Conservation (phyloP, 768 basidiomycete species). For the Hemileccinum rubropunctum region DNA sequence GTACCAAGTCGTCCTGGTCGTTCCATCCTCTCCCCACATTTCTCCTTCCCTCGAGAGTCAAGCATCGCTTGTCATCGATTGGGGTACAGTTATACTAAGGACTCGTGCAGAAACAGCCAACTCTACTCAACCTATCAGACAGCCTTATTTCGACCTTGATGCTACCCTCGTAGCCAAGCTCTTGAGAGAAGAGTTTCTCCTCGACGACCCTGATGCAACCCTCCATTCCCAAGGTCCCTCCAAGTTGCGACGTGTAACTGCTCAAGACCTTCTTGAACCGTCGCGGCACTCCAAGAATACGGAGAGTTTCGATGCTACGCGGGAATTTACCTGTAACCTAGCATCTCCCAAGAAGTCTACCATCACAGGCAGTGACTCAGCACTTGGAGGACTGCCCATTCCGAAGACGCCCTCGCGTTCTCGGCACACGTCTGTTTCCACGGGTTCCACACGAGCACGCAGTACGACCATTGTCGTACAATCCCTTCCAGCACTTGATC, state of each 20-base stretch:
- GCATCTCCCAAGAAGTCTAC: conserved; percentile 10
- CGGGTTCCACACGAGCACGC: conserved; percentile 14
- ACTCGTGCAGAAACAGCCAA: conserved; percentile 21
- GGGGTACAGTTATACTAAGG: conserved; percentile 41
- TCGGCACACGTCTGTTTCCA: conserved; percentile 16
- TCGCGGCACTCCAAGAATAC: conserved; percentile 8
- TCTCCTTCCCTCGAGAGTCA: conserved; percentile 51
- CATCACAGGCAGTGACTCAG: conserved; percentile 4
- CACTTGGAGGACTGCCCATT: conserved; percentile 4
- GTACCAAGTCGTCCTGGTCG: conserved; percentile 52
- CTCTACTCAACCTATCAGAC: conserved; percentile 18
- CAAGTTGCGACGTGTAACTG: conserved; percentile 13
- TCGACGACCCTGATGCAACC: conserved; percentile 14
- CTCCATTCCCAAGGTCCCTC: conserved; percentile 4
- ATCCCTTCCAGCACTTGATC: conserved; percentile 3
- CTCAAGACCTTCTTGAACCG: conserved; percentile 26
- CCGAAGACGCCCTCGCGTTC: conserved; percentile 21
- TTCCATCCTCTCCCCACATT: conserved; percentile 34
- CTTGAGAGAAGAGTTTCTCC: conserved; percentile 12
- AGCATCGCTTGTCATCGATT: conserved; percentile 52
- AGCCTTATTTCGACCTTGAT: conserved; percentile 27
- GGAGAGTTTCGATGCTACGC: conserved; percentile 4
- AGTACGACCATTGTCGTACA: conserved; percentile 13
- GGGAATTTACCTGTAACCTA: conserved; percentile 1
- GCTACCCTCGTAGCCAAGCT: conserved; percentile 18